Conservation (phyloP, 345 rosid genomes). For the Adansonia digitata region DNA sequence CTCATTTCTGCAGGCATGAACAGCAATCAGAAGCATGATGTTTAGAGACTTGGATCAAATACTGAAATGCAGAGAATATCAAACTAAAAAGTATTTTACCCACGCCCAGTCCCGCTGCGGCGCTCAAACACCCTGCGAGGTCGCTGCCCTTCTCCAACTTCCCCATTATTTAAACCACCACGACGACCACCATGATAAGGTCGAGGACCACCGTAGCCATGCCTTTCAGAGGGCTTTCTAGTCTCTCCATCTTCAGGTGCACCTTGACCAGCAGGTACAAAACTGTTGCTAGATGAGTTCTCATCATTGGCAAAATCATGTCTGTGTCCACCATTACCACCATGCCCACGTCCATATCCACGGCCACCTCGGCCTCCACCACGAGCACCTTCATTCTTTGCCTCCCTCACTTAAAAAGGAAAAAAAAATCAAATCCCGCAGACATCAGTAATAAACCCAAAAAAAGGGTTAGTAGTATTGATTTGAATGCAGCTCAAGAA, state of each 20-base stretch:
- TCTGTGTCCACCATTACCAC: conserved; percentile 45
- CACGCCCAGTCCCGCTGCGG: conserved; percentile 86
- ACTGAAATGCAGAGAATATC: neutral
- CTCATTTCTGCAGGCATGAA: conserved; percentile 43
- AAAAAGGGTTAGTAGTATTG: neutral
- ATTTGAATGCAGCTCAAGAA: neutral
- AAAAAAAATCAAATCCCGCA: too few relatives aligned
- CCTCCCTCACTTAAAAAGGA: conserved; percentile 66
- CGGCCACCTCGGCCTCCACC: conserved; percentile 57
- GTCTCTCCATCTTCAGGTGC: conserved; percentile 55
- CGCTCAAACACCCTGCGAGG: conserved; percentile 65
- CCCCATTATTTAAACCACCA: conserved; percentile 65
- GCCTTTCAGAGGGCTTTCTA: conserved; percentile 47
- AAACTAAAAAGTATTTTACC: conserved; percentile 32
- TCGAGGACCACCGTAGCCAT: conserved; percentile 39
- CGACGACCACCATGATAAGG: conserved; percentile 55
- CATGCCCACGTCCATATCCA: conserved; percentile 33
- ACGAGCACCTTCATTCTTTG: conserved; percentile 41
- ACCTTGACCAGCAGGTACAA: conserved; percentile 39
- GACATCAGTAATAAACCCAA: neutral
- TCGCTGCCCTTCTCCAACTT: conserved; percentile 60
- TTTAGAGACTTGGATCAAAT: neutral
- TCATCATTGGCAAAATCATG: conserved; percentile 51
- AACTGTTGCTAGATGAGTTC: conserved; percentile 35
- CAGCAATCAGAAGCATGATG: neutral